Conservation (phyloP, 176 grass and related monocot genomes). For the Oryza meyeriana region DNA sequence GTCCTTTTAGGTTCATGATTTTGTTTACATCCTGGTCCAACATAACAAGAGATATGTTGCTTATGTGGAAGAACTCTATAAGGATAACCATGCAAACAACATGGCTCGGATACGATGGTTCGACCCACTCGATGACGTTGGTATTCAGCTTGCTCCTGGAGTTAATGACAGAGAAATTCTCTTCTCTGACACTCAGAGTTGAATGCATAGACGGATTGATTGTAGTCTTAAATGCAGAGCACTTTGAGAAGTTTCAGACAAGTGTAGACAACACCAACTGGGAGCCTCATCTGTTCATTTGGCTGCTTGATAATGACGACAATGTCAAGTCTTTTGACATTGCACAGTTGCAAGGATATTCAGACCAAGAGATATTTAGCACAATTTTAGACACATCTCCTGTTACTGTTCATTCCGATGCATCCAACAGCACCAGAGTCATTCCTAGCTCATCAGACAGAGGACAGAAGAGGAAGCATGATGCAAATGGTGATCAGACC, state of each 20-base stretch:
- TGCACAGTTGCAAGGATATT: conserved; percentile 54
- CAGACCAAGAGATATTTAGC: conserved; percentile 48
- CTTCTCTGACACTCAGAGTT: conserved; percentile 43
- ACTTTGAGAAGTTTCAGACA: conserved; percentile 53
- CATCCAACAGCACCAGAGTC: neutral
- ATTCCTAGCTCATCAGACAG: conserved; percentile 19
- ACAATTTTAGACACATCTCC: conserved; percentile 22
- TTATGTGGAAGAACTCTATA: conserved; percentile 69
- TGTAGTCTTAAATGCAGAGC: conserved; percentile 45
- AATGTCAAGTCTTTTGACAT: conserved; percentile 52
- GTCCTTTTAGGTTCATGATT: conserved; percentile 54
- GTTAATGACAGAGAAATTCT: conserved; percentile 52
- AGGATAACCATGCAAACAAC: conserved; percentile 42
- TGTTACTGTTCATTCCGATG: conserved; percentile 27
- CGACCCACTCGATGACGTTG: conserved; percentile 44
- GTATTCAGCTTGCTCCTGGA: conserved; percentile 30
- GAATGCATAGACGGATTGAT: conserved; percentile 57
- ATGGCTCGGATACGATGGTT: conserved; percentile 65
- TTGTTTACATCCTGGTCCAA: conserved; percentile 58
- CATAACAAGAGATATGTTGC: conserved; percentile 43
- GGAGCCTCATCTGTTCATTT: conserved; percentile 44
- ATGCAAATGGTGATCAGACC: neutral
- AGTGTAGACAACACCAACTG: conserved; percentile 2
- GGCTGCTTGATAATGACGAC: conserved; percentile 37
- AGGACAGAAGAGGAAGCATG: conserved; percentile 31